A percentile compares a stretch with the other conserved stretches of the same genome.
These are phyloP conservation scores for Mercurialis annua DNA, from an alignment of 345 rosid species.

Conservation along the genomic window DNA sequence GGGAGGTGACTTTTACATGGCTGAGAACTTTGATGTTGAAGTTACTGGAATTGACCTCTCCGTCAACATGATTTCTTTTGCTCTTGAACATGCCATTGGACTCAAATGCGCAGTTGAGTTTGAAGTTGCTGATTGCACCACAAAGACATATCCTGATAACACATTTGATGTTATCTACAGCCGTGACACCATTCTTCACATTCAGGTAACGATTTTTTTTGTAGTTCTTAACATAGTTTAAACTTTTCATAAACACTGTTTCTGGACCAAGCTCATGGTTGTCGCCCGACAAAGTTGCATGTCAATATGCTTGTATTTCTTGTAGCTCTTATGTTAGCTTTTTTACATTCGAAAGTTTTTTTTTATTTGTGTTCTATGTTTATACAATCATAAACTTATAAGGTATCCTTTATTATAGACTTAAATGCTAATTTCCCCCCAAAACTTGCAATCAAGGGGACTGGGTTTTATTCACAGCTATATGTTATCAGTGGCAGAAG, in stretches of 20 bases:
- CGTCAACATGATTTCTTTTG: slow-evolving; percentile 87
- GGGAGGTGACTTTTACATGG: slow-evolving; percentile 99
- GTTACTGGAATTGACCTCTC: slow-evolving; percentile 96
- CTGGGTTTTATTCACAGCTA: too few relatives aligned
- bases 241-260: not conserved
- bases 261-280: too few relatives aligned
- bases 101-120: slow-evolving; percentile 84
- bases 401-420: not conserved
- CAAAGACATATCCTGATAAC: slow-evolving; percentile 67
- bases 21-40: slow-evolving; percentile 75
- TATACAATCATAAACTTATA: not conserved
- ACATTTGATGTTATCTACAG: slow-evolving; percentile 93
- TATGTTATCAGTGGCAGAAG: too few relatives aligned
- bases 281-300: too few relatives aligned
- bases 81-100: slow-evolving; percentile 91
- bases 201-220: slow-evolving; percentile 48
- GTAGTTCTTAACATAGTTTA: not conserved
- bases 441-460: too few relatives aligned
- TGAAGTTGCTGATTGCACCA: slow-evolving; percentile 98
- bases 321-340: not conserved
- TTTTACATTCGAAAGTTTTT: not conserved
- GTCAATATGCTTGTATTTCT: too few relatives aligned
- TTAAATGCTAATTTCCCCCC: too few relatives aligned
- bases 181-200: slow-evolving; percentile 94
- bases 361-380: too few relatives aligned